Evolutionary conservation across 1,284 basidiomycete species (phyloP).

Genomic region (Malassezia sympodialis): DNA sequence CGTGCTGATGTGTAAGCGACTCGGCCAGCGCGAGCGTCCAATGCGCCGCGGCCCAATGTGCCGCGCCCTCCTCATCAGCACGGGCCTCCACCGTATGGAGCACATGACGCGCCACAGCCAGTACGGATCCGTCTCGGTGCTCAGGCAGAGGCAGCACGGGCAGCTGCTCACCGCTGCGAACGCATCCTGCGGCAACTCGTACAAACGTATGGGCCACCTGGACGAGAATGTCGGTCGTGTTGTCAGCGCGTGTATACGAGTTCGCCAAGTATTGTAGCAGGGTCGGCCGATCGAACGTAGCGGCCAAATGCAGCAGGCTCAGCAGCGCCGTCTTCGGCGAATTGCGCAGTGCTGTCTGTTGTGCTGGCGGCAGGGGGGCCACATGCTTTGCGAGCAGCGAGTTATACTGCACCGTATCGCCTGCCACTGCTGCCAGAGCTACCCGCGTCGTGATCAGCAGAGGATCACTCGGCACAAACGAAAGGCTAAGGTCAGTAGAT

Average conservation of each 20-base stretch:
- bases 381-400: constrained; percentile 6
- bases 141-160: constrained; percentile 4
- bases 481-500: constrained; percentile 3
- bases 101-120: constrained; percentile 2
- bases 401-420: constrained; percentile 8
- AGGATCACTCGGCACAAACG: constrained; percentile 3
- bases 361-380: background rate
- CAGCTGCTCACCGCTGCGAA: background rate
- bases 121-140: background rate
- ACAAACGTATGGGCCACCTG: constrained; percentile 3
- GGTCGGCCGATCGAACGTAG: background rate
- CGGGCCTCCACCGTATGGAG: background rate
- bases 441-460: constrained; percentile 12
- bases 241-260: background rate
- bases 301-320: constrained; percentile 13
- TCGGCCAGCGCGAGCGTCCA: constrained; percentile 2
- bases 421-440: constrained; percentile 6
- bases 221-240: constrained; percentile 2
- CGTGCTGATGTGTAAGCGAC: background rate
- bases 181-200: constrained; percentile 5
- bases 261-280: constrained; percentile 9
- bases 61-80: background rate
- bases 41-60: constrained; percentile 4
- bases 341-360: constrained; percentile 9
- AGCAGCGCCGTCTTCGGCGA: background rate